Percentiles rank a stretch among this genome's conserved stretches.
Evolutionary conservation across 2,329 filamentous ascomycete genomes (phyloP).

Genomic region (Pleomassaria siparia): DNA sequence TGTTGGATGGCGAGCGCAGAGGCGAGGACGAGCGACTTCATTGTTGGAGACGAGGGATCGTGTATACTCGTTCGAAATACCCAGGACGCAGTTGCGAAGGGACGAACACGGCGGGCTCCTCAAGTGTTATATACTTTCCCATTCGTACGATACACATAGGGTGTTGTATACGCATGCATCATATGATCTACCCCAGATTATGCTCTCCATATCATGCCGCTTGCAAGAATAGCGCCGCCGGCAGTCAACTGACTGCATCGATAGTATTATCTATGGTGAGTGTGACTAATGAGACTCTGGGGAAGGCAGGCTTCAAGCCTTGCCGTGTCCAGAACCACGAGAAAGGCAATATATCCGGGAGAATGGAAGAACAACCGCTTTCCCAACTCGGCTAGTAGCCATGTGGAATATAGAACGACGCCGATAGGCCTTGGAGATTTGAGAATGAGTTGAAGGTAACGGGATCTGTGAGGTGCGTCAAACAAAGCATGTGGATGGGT

Average conservation of each 20-base stretch:
- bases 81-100: neutral
- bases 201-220: neutral
- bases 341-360: conserved; percentile 9
- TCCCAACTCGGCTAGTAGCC: neutral
- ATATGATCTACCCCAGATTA: conserved; percentile 3
- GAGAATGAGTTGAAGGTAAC: neutral
- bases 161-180: neutral
- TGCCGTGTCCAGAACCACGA: neutral
- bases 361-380: neutral
- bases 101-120: neutral
- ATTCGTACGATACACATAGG: neutral
- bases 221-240: conserved; percentile 2
- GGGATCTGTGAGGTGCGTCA: neutral
- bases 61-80: neutral
- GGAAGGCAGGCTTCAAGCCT: conserved; percentile 1
- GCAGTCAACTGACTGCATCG: conserved; percentile 1
- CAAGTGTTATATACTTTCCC: neutral
- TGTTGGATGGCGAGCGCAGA: conserved; percentile 15
- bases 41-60: conserved; percentile 1
- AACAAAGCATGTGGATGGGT: neutral
- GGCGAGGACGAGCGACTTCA: conserved; percentile 20
- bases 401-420: neutral
- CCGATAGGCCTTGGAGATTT: neutral
- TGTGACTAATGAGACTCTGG: neutral
- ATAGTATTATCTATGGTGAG: neutral